Conservation (phyloP, 768 basidiomycete genomes). For the Termitomyces sp. region DNA sequence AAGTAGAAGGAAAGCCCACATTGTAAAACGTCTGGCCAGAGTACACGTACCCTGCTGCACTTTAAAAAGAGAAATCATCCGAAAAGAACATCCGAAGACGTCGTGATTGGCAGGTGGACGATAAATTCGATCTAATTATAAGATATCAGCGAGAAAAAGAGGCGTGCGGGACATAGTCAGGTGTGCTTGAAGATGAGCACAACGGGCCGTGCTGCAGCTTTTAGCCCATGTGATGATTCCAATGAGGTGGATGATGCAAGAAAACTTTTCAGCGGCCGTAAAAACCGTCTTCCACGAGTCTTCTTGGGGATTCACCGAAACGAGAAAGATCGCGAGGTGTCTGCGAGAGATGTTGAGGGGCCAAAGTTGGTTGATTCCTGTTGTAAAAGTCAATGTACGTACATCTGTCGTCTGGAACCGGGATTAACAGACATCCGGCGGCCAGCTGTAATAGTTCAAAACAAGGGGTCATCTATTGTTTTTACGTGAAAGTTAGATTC, state of each 20-base stretch:
- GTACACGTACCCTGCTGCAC: neutral
- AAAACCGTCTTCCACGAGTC: too few relatives aligned
- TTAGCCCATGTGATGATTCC: neutral
- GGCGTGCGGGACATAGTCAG: neutral
- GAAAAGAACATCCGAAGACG: neutral
- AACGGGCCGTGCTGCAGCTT: neutral
- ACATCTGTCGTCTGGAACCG: neutral
- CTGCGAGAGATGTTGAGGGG: neutral
- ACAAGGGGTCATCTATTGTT: neutral
- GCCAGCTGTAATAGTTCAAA: neutral
- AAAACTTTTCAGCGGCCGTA: neutral
- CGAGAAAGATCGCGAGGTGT: neutral
- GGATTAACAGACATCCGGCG: too few relatives aligned
- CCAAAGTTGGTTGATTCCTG: neutral
- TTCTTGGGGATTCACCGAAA: neutral
- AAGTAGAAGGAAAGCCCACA: neutral
- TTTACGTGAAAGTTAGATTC: neutral
- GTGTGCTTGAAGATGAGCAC: neutral
- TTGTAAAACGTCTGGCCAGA: neutral
- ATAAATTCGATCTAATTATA: too few relatives aligned
- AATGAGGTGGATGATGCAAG: neutral
- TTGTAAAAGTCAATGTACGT: neutral
- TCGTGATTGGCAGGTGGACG: too few relatives aligned
- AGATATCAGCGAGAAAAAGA: neutral
- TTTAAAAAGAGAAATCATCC: neutral